Base-by-base conservation (phyloP, 2,329 filamentous ascomycete species). In the Colletotrichum magnum region DNA sequence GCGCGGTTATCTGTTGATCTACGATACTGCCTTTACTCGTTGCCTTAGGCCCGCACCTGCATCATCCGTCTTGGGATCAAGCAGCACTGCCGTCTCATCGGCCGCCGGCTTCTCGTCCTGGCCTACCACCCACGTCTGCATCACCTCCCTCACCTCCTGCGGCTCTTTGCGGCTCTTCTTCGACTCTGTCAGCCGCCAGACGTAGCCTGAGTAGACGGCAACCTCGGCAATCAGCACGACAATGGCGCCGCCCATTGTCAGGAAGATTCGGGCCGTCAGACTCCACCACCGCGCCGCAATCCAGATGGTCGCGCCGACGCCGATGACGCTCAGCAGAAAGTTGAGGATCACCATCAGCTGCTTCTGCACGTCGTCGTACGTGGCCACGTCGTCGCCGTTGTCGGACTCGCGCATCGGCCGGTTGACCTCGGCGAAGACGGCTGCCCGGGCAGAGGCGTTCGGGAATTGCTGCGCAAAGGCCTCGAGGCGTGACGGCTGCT, bases 301-400 rank as follows among this genome's bases (percentile, higher is more conserved):
- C 93, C 93, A 96, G 41, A 96, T 87, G 7, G 92, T 93, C 2
- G 87, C 90, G 3, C 90, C 92, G 58, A 92, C 93, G 52, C 95
- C 93, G 3, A 95, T 83, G 61, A 98, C 93, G 59, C 94, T 97
- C 61, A 97, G 86, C 47, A 98, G 82, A 58, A 98, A 94, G 79
- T 98, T 99, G 75, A 97, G 86, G 59, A 98, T 94, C 7, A 98
- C 85, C 50, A 93, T 90, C 65, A 96, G 82, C 75, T 96, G 94
- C n/a, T 93, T 87, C 77, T 95, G 92, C 1, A 96, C 85, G 69
- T 96, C 93, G 43, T 88, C 87, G 72, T 90, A 91, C 2, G 90
- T 91, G 2, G 92, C 82, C 2, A 92, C 90, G 71, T 94, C 92
- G 72, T 89, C 83, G 66, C 86, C 85, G 72, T 80, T 82, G 67